Conservation (phyloP, 352 stramenopile species). For the Phytophthora vignae region DNA sequence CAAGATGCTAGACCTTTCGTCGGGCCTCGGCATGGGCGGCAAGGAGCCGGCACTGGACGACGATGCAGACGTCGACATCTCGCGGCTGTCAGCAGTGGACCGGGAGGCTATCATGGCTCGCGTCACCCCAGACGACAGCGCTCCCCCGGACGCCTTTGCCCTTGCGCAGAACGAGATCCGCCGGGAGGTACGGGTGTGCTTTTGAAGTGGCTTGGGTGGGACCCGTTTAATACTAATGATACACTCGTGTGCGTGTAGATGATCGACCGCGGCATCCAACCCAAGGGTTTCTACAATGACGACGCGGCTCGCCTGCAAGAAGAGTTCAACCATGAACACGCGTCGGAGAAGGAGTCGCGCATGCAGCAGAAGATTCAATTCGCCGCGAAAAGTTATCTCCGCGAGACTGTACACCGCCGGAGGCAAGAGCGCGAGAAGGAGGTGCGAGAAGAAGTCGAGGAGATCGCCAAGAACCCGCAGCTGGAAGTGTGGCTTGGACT, state of each 20-base stretch:
- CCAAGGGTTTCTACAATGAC: constrained; percentile 89
- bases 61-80: constrained; percentile 75
- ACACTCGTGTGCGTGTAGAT: constrained; percentile 45
- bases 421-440: constrained; percentile 72
- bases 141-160: constrained; percentile 70
- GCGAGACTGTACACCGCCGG: constrained; percentile 79
- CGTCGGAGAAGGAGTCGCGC: constrained; percentile 65
- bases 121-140: constrained; percentile 72
- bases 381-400: constrained; percentile 78
- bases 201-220: background rate
- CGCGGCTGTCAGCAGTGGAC: constrained; percentile 58
- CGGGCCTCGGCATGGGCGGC: constrained; percentile 42
- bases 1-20: constrained; percentile 49
- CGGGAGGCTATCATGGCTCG: constrained; percentile 77
- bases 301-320: constrained; percentile 82
- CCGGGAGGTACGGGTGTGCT: constrained; percentile 56
- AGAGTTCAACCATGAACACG: constrained; percentile 80
- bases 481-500: constrained; percentile 82
- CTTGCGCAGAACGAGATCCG: constrained; percentile 87
- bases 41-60: constrained; percentile 67
- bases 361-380: constrained; percentile 75
- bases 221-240: background rate
- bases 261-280: constrained; percentile 86
- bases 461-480: constrained; percentile 68
- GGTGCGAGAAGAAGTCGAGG: constrained; percentile 78